Evolutionary conservation across 345 rosid genomes (phyloP).

Genomic region (Salix purpurea): DNA sequence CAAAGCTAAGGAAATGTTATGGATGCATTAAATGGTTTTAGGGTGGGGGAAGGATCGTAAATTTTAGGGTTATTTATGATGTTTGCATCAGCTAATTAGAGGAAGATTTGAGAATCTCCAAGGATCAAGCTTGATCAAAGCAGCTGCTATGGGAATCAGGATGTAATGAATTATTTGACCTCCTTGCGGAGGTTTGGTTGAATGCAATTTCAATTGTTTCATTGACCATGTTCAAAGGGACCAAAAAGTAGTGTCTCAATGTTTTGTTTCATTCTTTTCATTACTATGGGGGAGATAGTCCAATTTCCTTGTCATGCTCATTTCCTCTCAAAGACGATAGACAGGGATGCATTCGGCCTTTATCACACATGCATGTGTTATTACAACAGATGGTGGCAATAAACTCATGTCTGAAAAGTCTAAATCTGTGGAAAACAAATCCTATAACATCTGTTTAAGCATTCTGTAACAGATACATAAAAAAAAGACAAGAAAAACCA

Average conservation of each 20-base stretch:
- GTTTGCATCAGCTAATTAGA: neutral
- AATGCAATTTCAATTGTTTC: neutral
- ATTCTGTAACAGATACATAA: too few species aligned
- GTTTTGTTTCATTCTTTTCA: neutral
- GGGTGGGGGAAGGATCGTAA: neutral
- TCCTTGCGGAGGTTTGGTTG: neutral
- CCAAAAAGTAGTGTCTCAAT: too few species aligned
- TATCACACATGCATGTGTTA: neutral
- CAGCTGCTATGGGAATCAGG: neutral
- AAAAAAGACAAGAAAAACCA: too few species aligned
- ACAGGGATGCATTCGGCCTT: neutral
- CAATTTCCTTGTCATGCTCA: neutral
- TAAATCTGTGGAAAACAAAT: too few species aligned
- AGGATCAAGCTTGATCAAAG: neutral
- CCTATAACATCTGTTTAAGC: too few species aligned
- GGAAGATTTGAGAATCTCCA: neutral
- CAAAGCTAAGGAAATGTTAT: neutral
- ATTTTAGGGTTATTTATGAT: neutral
- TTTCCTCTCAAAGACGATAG: neutral
- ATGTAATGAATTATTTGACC: neutral
- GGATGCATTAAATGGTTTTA: neutral
- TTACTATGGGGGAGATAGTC: neutral
- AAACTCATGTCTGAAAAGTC: too few species aligned
- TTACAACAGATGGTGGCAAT: neutral
- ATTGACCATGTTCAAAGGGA: neutral